phyloP scores from a whole-genome alignment of 345 rosid genomes.

The Rhodamnia argentea region DNA sequence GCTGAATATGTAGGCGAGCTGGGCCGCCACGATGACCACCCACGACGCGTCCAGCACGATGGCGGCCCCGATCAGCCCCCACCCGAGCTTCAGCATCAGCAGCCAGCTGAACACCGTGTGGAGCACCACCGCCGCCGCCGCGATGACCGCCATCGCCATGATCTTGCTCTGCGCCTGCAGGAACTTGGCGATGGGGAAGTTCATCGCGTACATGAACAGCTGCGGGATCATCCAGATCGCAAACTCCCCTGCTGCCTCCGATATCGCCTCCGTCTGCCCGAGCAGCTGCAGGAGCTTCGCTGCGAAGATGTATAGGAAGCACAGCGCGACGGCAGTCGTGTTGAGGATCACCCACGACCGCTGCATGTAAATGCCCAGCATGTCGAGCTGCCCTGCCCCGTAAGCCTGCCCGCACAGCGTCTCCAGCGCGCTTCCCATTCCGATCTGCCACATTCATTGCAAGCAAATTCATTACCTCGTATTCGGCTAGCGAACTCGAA shows the following conservation, averaged over 20 bases:
- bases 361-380: slow-evolving; percentile 84
- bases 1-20: slow-evolving; percentile 40
- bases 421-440: slow-evolving; percentile 97
- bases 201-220: slow-evolving; percentile 56
- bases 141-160: slow-evolving; percentile 59
- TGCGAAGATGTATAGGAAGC: slow-evolving; percentile 62
- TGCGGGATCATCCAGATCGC: slow-evolving; percentile 86
- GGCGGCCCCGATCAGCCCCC: slow-evolving; percentile 33
- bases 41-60: slow-evolving; percentile 17
- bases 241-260: slow-evolving; percentile 47
- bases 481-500: neutral
- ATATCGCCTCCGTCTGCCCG: slow-evolving; percentile 56
- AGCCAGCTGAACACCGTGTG: slow-evolving; percentile 59
- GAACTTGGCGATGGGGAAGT: slow-evolving; percentile 73
- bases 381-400: slow-evolving; percentile 72
- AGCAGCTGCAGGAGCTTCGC: slow-evolving; percentile 30
- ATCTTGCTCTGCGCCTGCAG: slow-evolving; percentile 86
- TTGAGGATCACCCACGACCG: slow-evolving; percentile 66
- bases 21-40: slow-evolving; percentile 27
- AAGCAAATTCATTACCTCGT: neutral
- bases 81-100: slow-evolving; percentile 20
- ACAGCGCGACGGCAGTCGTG: slow-evolving; percentile 32
- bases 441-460: slow-evolving; percentile 34
- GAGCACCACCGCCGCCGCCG: slow-evolving; percentile 35
- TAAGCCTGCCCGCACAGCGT: slow-evolving; percentile 91